Evolutionary conservation across 352 stramenopile genomes (phyloP), one percentile per base, ranked within the genome.

Genomic region (Phytophthora capsici): DNA sequence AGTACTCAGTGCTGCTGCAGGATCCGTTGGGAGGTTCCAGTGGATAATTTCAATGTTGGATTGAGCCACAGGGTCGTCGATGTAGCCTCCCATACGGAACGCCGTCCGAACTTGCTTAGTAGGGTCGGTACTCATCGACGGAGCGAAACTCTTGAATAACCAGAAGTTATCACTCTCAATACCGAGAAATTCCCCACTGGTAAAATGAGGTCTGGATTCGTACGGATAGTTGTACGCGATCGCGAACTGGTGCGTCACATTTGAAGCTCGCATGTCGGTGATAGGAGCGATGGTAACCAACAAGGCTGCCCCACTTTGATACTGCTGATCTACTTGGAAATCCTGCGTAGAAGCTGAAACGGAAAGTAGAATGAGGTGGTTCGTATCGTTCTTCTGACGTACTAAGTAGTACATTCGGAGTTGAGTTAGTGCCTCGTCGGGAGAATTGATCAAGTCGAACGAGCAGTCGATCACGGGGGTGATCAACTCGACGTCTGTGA

Each of bases 1-100:
- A 4, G 57, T n/a, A 0, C 26, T 47, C 17, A 86, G 20, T 6
- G 64, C 52, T 1, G 38, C 46, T 1, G 66, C 17, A 0, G 74
- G 71, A 19, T 73, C 51, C 9, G 44, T 58, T 23, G 22, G 45
- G 2, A 82, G 17, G 6, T 37, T 38, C 70, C 76, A 78, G 32
- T 56, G 38, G 22, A 51, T 26, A 36, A 71, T 69, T 46, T 81
- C 73, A 3, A 77, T 34, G 38, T 86, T 86, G 14, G 66, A 71
- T 46, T 84, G 74, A 17, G 78, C 64, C 4, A 68, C 63, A 14
- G 66, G 55, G 9, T 66, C 48, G 8, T 65, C 37, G 17, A 82
- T 64, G 22, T 80, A 84, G 49, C 75, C 71, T 0, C 71, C 75
- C 4, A 60, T 67, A 0, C 61, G 68, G 12, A 46, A 57, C 0